These are phyloP conservation scores for Hypomontagnella submonticulosa DNA, from an alignment of 495 filamentous ascomycete genomes.

Conservation along the genomic window DNA sequence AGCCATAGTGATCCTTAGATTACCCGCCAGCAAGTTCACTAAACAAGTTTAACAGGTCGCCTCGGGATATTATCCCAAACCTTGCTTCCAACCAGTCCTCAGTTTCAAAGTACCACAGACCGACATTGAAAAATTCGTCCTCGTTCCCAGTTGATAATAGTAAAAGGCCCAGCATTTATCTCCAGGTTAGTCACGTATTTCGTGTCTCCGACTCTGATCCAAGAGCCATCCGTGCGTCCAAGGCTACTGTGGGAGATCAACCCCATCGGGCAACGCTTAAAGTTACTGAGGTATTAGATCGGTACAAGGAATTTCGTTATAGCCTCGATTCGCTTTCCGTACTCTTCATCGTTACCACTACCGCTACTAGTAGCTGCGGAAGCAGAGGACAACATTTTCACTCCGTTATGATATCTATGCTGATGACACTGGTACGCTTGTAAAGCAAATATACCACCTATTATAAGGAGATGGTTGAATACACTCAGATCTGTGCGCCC, in stretches of 20 bases:
- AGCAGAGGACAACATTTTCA: not conserved
- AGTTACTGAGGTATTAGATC: not conserved
- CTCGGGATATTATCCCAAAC: conserved; percentile 11
- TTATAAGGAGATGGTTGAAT: not conserved
- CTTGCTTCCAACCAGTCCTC: conserved; percentile 13
- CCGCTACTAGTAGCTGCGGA: too few relatives aligned
- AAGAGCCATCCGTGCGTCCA: too few relatives aligned
- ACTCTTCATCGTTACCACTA: not conserved
- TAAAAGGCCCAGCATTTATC: conserved; percentile 19
- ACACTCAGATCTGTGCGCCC: not conserved
- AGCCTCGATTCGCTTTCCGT: not conserved
- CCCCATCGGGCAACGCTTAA: not conserved
- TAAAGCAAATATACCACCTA: not conserved
- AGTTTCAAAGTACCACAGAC: conserved; percentile 19
- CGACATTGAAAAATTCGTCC: conserved; percentile 9
- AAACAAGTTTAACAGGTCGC: conserved; percentile 11
- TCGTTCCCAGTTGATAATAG: conserved; percentile 2
- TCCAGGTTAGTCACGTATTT: conserved; percentile 4
- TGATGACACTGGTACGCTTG: not conserved
- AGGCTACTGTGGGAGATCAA: too few relatives aligned
- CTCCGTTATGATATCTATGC: not conserved
- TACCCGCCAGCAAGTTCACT: not conserved
- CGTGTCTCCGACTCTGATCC: too few relatives aligned
- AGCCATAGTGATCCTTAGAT: too few relatives aligned
- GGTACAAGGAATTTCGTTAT: not conserved